Percentiles rank a stretch among this genome's conserved stretches.
phyloP scores from a whole-genome alignment of 257 asterid genomes.

The Phtheirospermum japonicum region DNA sequence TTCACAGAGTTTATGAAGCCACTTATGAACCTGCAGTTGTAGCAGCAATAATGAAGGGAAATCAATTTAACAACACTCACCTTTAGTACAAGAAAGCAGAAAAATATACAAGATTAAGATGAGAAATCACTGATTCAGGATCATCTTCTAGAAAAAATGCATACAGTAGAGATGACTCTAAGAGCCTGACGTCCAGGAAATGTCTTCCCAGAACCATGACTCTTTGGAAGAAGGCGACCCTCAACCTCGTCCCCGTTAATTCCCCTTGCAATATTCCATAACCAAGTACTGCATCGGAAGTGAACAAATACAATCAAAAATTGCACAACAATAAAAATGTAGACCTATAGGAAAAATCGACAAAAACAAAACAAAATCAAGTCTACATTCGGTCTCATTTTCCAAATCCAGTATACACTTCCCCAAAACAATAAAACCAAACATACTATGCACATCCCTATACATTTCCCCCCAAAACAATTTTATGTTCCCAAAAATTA shows the following conservation, averaged over 20 bases:
- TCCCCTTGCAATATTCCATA: slow-evolving; percentile 92
- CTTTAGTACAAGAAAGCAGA: neutral
- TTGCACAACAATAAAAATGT: slow-evolving; percentile 20
- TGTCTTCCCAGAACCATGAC: slow-evolving; percentile 97
- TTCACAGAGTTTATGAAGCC: slow-evolving; percentile 82
- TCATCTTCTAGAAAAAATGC: slow-evolving; percentile 26
- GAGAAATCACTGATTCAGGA: slow-evolving; percentile 9
- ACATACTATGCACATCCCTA: neutral
- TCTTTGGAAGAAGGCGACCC: slow-evolving; percentile 92
- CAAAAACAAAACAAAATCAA: slow-evolving; percentile 1
- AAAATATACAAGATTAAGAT: slow-evolving; percentile 8
- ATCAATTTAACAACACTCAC: slow-evolving; percentile 4
- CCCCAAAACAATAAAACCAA: neutral
- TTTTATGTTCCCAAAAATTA: neutral
- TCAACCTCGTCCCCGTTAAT: slow-evolving; percentile 87
- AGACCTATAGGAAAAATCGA: neutral
- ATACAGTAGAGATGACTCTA: slow-evolving; percentile 58
- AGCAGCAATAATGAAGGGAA: slow-evolving; percentile 23
- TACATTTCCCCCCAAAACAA: neutral
- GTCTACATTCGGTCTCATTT: neutral
- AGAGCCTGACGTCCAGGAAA: slow-evolving; percentile 92
- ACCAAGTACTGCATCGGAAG: slow-evolving; percentile 67
- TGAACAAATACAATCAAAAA: slow-evolving; percentile 17
- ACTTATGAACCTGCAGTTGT: slow-evolving; percentile 69
- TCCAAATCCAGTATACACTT: neutral